Base-by-base conservation (phyloP, 108 stramenopile genomes). In the Aurantiochytrium sp. region DNA sequence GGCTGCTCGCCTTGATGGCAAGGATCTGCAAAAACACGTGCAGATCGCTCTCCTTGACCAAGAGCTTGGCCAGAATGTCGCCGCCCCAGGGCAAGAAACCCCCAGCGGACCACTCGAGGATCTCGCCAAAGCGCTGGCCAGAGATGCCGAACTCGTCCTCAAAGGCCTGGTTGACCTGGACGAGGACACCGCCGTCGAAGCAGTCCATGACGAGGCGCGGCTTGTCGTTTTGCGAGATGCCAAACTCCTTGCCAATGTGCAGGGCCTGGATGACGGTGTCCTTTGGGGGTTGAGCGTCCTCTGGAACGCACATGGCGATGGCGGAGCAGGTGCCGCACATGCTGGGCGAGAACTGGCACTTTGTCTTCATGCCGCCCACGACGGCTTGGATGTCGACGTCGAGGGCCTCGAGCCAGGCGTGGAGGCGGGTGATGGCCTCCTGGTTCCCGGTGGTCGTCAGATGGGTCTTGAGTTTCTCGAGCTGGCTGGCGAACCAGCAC, bases 401-500 rank as follows among this genome's bases (percentile, higher is more conserved):
- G 27, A 81, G 4, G n/a, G 73, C 73, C 45, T 48, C 73, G 30
- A 81, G 73, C 73, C 73, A 81, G 24, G 73, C 73, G 42, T 81
- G n/a, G 45, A 81, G 73, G 12, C 73, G 39, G 12, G 6, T 48
- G 24, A 39, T 48, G 42, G 73, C 45, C 42, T 81, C 45, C 73
- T 48, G 19, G 73, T 81, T 81, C 8, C 45, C 45, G 6, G 39
- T 41, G 42, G n/a, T 24, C 1, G 24, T 21, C 6, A 81, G 73
- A 48, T 81, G 73, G 45, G 36, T 27, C 73, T 81, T 81, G n/a
- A 81, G 73, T 24, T 81, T 81, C 24, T 81, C 73, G n/a, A 81
- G 73, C 73, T 81, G 73, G 27, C 73, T 48, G 6, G 39, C 73
- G 45, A 81, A 81, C 73, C 73, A 81, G 45, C 73, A 81, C 73